These are phyloP conservation scores for Phyllosticta ampelicida DNA, from an alignment of 2,329 filamentous ascomycete genomes.

Conservation along the genomic window DNA sequence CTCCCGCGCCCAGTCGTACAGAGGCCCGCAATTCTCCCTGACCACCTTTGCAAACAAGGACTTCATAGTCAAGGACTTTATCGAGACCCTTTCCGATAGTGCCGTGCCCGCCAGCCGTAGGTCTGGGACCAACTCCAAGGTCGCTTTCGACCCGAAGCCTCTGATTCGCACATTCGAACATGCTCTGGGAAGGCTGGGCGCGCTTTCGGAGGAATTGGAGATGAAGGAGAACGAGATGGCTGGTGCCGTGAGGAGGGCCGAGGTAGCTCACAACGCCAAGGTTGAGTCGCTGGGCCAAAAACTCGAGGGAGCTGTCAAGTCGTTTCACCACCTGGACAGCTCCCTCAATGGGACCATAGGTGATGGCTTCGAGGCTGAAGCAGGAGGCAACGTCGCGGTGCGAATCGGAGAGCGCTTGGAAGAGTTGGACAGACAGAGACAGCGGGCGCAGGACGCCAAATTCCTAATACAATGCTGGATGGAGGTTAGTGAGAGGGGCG, in stretches of 20 bases:
- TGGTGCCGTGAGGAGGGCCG: slow-evolving; percentile 80
- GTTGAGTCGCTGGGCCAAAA: slow-evolving; percentile 79
- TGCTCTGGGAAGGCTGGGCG: slow-evolving; percentile 56
- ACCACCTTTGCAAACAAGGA: slow-evolving; percentile 62
- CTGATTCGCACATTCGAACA: slow-evolving; percentile 89
- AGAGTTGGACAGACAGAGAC: slow-evolving; percentile 84
- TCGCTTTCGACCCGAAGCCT: slow-evolving; percentile 85
- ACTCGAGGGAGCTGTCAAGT: slow-evolving; percentile 81
- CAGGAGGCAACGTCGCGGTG: slow-evolving; percentile 78
- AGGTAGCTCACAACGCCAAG: slow-evolving; percentile 84
- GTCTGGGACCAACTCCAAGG: slow-evolving; percentile 43
- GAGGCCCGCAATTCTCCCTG: slow-evolving; percentile 73
- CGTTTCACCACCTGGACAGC: slow-evolving; percentile 81
- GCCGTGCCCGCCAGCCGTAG: slow-evolving; percentile 70
- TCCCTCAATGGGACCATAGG: slow-evolving; percentile 56
- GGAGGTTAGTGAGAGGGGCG: slow-evolving; percentile 82
- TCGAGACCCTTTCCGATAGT: slow-evolving; percentile 81
- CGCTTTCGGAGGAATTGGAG: slow-evolving; percentile 73
- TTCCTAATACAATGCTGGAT: slow-evolving; percentile 96
- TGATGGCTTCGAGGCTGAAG: slow-evolving; percentile 42
- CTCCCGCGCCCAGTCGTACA: slow-evolving; percentile 34
- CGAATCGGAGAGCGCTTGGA: slow-evolving; percentile 91
- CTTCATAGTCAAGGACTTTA: slow-evolving; percentile 97
- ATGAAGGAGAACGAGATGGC: slow-evolving; percentile 83
- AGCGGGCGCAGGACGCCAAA: slow-evolving; percentile 81